These are phyloP conservation scores for Dipodascus geniculatus DNA, from an alignment of 805 yeast species.

Conservation along the genomic window DNA sequence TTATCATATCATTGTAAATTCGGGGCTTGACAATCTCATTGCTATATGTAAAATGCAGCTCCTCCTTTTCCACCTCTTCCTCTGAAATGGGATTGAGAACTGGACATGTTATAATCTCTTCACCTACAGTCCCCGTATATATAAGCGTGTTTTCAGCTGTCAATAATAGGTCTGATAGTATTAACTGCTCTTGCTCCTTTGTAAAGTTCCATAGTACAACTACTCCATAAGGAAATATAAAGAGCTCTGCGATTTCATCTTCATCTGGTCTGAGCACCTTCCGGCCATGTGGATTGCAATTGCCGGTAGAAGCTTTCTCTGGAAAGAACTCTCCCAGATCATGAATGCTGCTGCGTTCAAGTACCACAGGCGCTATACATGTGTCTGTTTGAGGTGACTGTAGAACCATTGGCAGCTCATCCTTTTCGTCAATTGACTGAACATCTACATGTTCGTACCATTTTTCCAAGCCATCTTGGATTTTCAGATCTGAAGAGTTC, in stretches of 20 bases:
- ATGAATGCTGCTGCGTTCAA: not conserved
- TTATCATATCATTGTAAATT: constrained; percentile 81
- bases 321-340: too few species aligned
- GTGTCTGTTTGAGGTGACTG: too few species aligned
- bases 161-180: constrained; percentile 78
- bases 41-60: constrained; percentile 59
- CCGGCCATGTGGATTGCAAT: too few species aligned
- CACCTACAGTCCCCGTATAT: not conserved
- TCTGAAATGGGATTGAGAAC: constrained; percentile 63
- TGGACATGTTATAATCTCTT: constrained; percentile 25
- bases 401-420: too few species aligned
- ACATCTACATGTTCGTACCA: not conserved
- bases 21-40: constrained; percentile 35
- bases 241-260: constrained; percentile 61
- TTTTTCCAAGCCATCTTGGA: not conserved
- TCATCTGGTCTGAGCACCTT: not conserved
- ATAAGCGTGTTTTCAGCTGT: constrained; percentile 29
- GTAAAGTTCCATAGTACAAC: constrained; percentile 96
- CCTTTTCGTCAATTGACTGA: not conserved
- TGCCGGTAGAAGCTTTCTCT: not conserved
- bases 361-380: not conserved
- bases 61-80: constrained; percentile 88
- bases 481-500: too few species aligned
- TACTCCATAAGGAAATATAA: constrained; percentile 83
- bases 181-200: constrained; percentile 83